Evolutionary conservation across 805 yeast genomes (phyloP).

Genomic region (Blastobotrys parvus): DNA sequence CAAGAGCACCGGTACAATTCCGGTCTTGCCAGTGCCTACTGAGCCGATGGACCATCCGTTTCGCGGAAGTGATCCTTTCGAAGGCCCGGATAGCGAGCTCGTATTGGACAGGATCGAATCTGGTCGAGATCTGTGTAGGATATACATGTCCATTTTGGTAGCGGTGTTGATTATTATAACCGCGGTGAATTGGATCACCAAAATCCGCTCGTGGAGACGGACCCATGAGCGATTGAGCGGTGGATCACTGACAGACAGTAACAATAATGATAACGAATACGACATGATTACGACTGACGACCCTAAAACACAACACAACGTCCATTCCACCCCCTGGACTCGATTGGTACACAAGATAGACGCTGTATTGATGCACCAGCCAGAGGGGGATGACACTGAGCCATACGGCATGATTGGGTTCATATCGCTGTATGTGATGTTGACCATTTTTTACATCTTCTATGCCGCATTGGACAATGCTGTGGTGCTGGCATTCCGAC

Average conservation of each 20-base stretch:
- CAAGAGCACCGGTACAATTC: no score
- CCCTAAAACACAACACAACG: no score
- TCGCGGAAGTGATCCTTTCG: background rate
- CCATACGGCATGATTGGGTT: conserved; percentile 8
- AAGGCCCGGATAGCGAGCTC: background rate
- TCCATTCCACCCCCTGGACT: background rate
- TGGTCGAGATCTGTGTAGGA: conserved; percentile 4
- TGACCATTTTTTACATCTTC: conserved; percentile 7
- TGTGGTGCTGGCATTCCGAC: conserved; percentile 16
- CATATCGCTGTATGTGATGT: conserved; percentile 6
- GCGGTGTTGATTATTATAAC: conserved; percentile 1
- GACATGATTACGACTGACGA: background rate
- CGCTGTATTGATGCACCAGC: conserved; percentile 12
- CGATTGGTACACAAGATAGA: background rate
- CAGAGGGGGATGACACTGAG: conserved; percentile 11
- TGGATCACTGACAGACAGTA: no score
- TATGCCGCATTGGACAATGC: conserved; percentile 7
- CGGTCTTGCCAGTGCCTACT: background rate
- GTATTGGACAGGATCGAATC: conserved; percentile 4
- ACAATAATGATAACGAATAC: background rate
- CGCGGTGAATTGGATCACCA: background rate
- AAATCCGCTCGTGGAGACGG: background rate
- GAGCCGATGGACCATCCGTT: background rate
- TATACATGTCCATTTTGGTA: conserved; percentile 5
- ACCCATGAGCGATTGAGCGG: background rate